Conservation (phyloP, 371 early-diverging fungal genomes). For the Rhizopus sp. region DNA sequence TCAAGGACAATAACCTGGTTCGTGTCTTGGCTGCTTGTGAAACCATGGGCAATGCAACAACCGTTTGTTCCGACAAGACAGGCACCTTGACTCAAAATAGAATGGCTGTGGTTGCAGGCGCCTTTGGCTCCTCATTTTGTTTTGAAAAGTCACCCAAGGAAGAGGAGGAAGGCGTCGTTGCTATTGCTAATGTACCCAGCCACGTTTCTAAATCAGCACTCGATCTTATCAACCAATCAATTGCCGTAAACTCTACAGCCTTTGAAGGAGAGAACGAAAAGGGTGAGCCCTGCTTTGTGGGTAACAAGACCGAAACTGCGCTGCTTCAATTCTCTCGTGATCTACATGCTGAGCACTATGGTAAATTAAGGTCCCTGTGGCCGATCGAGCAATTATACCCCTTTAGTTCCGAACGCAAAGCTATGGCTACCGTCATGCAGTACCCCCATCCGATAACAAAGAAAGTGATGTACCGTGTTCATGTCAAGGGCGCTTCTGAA, state of each 20-base stretch:
- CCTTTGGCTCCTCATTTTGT: constrained; percentile 30
- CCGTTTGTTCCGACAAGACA: constrained; percentile 84
- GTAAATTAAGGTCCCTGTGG: constrained; percentile 45
- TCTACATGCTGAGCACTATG: constrained; percentile 48
- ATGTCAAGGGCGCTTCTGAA: constrained; percentile 89
- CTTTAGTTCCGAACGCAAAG: constrained; percentile 82
- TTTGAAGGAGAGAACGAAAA: constrained; percentile 13
- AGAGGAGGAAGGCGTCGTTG: constrained; percentile 24
- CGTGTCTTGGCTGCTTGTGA: constrained; percentile 82
- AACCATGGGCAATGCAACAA: constrained; percentile 87
- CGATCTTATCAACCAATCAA: constrained; percentile 52
- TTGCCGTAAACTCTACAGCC: constrained; percentile 56
- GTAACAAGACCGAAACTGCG: constrained; percentile 83
- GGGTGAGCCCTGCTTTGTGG: constrained; percentile 50
- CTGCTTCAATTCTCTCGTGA: constrained; percentile 61
- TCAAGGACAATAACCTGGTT: constrained; percentile 83
- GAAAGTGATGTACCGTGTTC: constrained; percentile 53
- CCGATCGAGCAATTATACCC: constrained; percentile 67
- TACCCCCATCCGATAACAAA: constrained; percentile 26
- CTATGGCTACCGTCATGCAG: constrained; percentile 82
- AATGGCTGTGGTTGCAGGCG: constrained; percentile 76
- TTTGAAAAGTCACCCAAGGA: constrained; percentile 29
- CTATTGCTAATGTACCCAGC: constrained; percentile 19
- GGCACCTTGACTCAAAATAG: constrained; percentile 82
- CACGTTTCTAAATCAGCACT: constrained; percentile 35